Base-by-base conservation (phyloP, 106 monocot species). In the Triglochin maritima region DNA sequence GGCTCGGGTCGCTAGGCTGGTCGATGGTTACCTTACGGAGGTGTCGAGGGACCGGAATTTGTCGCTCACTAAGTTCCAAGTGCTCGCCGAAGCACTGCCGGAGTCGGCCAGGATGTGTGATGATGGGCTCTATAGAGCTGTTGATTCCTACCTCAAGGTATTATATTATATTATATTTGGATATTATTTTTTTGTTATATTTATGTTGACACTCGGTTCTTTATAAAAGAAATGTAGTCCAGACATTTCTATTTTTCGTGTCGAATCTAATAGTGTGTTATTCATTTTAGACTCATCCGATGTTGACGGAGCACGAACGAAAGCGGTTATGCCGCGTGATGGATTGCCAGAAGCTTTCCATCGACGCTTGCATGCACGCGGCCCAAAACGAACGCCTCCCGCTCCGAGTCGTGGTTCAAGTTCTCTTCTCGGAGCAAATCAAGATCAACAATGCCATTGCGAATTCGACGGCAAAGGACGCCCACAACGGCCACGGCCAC, bases 311-410 rank as follows among this genome's bases (percentile, higher is more conserved):
- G 76, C 90, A 95, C 71, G 94, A 95, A 71, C 48, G 94, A 59
- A 95, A 95, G 81, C 80, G 94, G 11, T 79, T 95, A 5, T 95
- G 94, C 83, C 74, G 94, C 0, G 94, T 87, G 59, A 95, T 95
- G 94, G 94, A 95, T 70, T 87, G 94, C 85, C 94, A 95, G 77
- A 95, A 95, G 74, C 87, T 95, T 42, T 95, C 94, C 41, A 87
- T 95, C 59, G 94, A 95, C 44, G 94, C 94, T 16, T 90, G 94
- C 74, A 95, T 90, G 90, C 94, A 95, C 76, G 94, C 94, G 0
- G 90, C 94, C 1, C 94, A 90, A 83, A 95, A 95, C 76, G 94
- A 95, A 67, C 82, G 94, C 58, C 90, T 95, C 29, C 94, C 94
- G 5, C 90, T 95, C 45, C 87, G 94, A 4, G 63, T 95, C 3